Base-by-base conservation (phyloP, 75 land plant genomes). In the Larix kaempferi region DNA sequence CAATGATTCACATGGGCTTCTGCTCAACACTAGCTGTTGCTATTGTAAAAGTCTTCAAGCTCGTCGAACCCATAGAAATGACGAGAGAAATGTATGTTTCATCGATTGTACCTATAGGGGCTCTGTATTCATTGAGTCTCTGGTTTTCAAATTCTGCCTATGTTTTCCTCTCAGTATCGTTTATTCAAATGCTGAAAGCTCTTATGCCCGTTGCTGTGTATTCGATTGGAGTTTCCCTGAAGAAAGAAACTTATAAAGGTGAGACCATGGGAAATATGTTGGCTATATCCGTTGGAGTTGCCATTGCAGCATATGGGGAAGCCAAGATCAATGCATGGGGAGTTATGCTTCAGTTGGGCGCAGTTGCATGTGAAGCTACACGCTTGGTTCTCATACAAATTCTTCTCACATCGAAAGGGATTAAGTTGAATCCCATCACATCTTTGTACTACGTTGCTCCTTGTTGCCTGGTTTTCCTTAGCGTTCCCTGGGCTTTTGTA, bases 111-210 rank as follows among this genome's bases (percentile, higher is more conserved):
- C 99, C 99, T 77, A 97, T 97, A 77, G 99, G 99, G 39, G 89
- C 88, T 27, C 94, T 97, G 55, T 97, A 95, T 78, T 85, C 98
- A 56, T 79, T 97, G 74, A 86, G 89, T 60, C 89, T 97, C 74
- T 97, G 99, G 99, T 83, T 97, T 77, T 97, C 99, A 35, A 97
- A 97, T 74, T 95, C 99, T 56, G 99, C 99, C 59, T 97, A 97
- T 83, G 88, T 97, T 75, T 92, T 86, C 78, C 91, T 98, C 59
- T 95, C 98, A 21, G 98, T 98, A 39, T 96, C 99, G 44, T 98
- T 98, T 82, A 95, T 95, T 60, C 98, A 98, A 87, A 98, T 98
- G 99, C 92, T 98, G 44, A 98, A 98, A 77, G 99, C 99, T 54
- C 89, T 98, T 8, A 98, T 98, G 98, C 98, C 99, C 0, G 99